Percentiles rank a stretch among this genome's conserved stretches.
Evolutionary conservation across 2,329 filamentous ascomycete species (phyloP).

Genomic region (Scopulariopsis brevicaulis): DNA sequence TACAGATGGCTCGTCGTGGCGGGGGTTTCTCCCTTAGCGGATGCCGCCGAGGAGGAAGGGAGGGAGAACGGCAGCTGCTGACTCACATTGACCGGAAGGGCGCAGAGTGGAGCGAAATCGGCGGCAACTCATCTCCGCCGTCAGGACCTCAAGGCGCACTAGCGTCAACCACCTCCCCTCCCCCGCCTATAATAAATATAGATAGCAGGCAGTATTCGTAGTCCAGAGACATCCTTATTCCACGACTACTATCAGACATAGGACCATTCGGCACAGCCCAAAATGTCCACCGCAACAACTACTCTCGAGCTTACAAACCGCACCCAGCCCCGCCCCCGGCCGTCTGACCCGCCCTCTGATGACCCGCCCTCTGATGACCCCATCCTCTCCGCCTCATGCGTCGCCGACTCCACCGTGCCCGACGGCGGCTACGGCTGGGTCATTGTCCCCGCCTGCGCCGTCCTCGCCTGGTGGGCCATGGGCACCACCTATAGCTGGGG

Average conservation of each 20-base stretch:
- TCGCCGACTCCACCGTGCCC: slow-evolving; percentile 32
- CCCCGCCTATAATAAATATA: not conserved
- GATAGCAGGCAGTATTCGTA: not conserved
- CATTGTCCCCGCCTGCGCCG: slow-evolving; percentile 35
- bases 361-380: slow-evolving; percentile 1
- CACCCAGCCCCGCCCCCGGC: not conserved
- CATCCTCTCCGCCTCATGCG: slow-evolving; percentile 27
- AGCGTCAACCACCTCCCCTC: not conserved
- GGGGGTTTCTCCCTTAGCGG: too few species aligned
- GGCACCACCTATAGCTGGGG: slow-evolving; percentile 49
- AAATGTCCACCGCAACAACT: not conserved
- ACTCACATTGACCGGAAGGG: too few species aligned
- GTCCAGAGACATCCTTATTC: not conserved
- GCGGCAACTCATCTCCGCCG: too few species aligned
- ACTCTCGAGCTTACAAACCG: not conserved
- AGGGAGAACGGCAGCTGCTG: too few species aligned
- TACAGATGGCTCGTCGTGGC: too few species aligned
- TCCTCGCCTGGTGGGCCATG: slow-evolving; percentile 44
- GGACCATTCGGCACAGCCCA: not conserved
- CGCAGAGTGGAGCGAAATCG: too few species aligned
- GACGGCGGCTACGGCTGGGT: slow-evolving; percentile 47
- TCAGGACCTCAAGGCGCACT: not conserved
- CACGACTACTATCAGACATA: not conserved
- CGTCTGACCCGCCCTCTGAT: not conserved
- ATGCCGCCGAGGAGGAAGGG: too few species aligned